Conservation (phyloP, 148 eudicot genomes). For the Fallopia convolvulus region DNA sequence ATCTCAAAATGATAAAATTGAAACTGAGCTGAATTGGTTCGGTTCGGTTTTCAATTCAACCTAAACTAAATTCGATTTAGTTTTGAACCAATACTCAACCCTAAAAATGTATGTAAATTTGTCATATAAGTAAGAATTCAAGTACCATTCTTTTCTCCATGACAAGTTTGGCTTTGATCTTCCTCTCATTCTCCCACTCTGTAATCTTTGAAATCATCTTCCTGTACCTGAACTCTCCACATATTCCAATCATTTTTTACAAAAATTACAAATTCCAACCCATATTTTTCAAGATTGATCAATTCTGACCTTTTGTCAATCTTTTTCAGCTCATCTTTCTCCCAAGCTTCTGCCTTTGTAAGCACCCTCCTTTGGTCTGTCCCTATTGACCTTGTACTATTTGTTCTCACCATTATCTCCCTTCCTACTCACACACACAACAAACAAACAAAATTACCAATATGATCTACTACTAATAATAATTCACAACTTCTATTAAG, state of each 20-base stretch:
- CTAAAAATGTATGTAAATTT: neutral
- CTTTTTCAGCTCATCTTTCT: slow-evolving; percentile 48
- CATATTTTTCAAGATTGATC: neutral
- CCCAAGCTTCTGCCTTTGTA: slow-evolving; percentile 64
- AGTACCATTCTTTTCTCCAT: slow-evolving; percentile 63
- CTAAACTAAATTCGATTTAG: too few species aligned
- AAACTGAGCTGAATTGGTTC: too few species aligned
- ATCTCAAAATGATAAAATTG: too few species aligned
- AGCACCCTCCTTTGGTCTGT: slow-evolving; percentile 21
- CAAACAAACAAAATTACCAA: neutral
- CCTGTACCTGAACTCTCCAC: slow-evolving; percentile 36
- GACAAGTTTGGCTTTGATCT: slow-evolving; percentile 30
- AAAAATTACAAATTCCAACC: neutral
- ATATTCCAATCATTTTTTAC: neutral
- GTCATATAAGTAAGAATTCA: neutral
- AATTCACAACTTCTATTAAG: neutral
- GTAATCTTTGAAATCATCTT: slow-evolving; percentile 33
- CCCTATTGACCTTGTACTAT: slow-evolving; percentile 17
- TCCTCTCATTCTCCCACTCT: slow-evolving; percentile 78
- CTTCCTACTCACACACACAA: slow-evolving; percentile 1
- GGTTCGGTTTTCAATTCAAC: too few species aligned
- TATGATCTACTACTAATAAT: neutral
- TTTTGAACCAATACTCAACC: too few species aligned
- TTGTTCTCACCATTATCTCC: slow-evolving; percentile 7
- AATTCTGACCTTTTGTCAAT: slow-evolving; percentile 40